Percentiles rank a stretch among this genome's conserved stretches.
Evolutionary conservation across 164 flowering plant genomes (phyloP).

Genomic region (Sextonia rubra): DNA sequence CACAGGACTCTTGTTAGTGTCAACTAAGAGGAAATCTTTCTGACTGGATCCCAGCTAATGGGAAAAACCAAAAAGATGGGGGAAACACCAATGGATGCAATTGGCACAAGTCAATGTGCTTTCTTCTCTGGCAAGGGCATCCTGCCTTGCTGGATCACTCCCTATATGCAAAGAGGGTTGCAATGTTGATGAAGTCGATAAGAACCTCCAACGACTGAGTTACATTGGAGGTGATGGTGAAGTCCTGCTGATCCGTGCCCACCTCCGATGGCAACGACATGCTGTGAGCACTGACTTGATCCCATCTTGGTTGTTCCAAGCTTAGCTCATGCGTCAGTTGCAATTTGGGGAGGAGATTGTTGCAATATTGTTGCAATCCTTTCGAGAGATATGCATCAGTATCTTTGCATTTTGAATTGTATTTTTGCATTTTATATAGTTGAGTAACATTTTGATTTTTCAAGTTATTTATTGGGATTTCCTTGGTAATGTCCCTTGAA

Average conservation of each 20-base stretch:
- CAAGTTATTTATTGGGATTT: too few species aligned
- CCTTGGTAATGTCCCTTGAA: too few species aligned
- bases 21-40: too few species aligned
- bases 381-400: too few species aligned
- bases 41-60: too few species aligned
- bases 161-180: slow-evolving; percentile 68
- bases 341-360: neutral
- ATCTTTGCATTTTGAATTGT: too few species aligned
- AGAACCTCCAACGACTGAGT: slow-evolving; percentile 38
- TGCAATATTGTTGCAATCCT: too few species aligned
- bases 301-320: slow-evolving; percentile 80
- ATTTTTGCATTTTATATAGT: too few species aligned
- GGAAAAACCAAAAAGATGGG: slow-evolving; percentile 38
- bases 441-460: too few species aligned
- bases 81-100: slow-evolving; percentile 94
- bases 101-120: slow-evolving; percentile 63
- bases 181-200: slow-evolving; percentile 64
- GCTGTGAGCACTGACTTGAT: slow-evolving; percentile 67
- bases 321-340: slow-evolving; percentile 33
- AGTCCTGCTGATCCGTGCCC: slow-evolving; percentile 62
- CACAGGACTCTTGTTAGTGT: too few species aligned
- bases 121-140: slow-evolving; percentile 56
- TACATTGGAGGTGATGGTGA: slow-evolving; percentile 46
- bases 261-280: slow-evolving; percentile 44
- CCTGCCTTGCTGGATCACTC: slow-evolving; percentile 69